These are phyloP conservation scores for Aurantiochytrium sp. DNA, from an alignment of 108 stramenopile species.

Conservation along the genomic window DNA sequence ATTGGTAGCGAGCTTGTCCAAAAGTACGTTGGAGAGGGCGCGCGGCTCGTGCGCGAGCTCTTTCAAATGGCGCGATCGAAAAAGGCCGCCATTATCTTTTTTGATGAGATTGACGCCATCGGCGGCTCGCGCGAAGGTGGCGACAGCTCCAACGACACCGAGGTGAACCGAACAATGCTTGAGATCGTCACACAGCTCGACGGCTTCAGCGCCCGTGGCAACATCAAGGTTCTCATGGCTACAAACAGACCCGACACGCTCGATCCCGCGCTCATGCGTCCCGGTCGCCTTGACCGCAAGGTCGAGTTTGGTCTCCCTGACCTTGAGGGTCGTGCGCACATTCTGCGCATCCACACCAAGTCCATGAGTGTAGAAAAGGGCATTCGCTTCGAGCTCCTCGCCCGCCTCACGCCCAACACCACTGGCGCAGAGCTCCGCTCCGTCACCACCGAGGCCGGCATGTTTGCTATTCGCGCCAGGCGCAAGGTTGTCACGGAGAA, in stretches of 20 bases:
- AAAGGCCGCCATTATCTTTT: constrained; percentile 84
- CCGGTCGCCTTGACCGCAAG: constrained; percentile 93
- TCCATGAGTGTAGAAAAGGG: constrained; percentile 93
- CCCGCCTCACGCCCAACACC: constrained; percentile 91
- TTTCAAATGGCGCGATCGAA: constrained; percentile 95
- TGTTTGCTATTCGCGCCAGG: constrained; percentile 95
- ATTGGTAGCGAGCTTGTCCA: constrained; percentile 91
- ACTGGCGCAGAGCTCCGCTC: constrained; percentile 92
- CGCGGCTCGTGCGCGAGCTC: constrained; percentile 97
- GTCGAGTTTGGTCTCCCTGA: constrained; percentile 95
- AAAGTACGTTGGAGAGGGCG: constrained; percentile 95
- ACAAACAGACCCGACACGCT: constrained; percentile 96
- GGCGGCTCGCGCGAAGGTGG: constrained; percentile 81
- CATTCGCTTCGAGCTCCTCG: constrained; percentile 96
- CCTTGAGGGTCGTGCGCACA: constrained; percentile 88
- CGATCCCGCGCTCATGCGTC: constrained; percentile 89
- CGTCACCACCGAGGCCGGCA: constrained; percentile 98
- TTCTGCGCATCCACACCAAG: constrained; percentile 88
- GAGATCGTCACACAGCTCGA: constrained; percentile 97
- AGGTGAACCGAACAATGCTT: constrained; percentile 94
- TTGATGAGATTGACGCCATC: constrained; percentile 97
- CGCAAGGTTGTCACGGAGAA: constrained; percentile 91
- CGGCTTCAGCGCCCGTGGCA: constrained; percentile 93
- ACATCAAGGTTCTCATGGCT: constrained; percentile 97
- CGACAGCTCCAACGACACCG: constrained; percentile 24